These are phyloP conservation scores for Neolentinus lepideus DNA, from an alignment of 1,284 basidiomycete species.

Conservation along the genomic window DNA sequence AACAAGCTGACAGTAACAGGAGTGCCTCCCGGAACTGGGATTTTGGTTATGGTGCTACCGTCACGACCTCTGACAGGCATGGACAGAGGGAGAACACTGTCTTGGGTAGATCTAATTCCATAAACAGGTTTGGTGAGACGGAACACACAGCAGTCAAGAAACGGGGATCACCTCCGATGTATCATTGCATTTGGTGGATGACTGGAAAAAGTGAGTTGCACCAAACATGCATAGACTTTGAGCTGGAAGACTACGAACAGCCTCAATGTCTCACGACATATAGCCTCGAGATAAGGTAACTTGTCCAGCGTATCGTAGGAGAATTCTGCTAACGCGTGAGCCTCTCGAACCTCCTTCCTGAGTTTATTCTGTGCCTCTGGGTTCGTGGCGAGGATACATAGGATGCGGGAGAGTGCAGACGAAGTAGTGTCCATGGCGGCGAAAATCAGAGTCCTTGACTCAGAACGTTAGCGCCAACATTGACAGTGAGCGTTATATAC, in stretches of 20 bases:
- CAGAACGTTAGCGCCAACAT: neutral
- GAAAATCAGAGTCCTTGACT: slow-evolving; percentile 12
- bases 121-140: neutral
- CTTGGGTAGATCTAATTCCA: neutral
- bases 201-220: neutral
- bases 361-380: slow-evolving; percentile 13
- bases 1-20: neutral
- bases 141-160: neutral
- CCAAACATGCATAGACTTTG: neutral
- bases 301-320: slow-evolving; percentile 11
- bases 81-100: neutral
- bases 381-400: slow-evolving; percentile 13
- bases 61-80: neutral
- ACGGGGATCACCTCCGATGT: slow-evolving; percentile 10
- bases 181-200: slow-evolving; percentile 3
- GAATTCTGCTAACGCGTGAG: slow-evolving; percentile 8
- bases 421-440: slow-evolving; percentile 17
- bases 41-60: neutral
- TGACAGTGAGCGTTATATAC: no score
- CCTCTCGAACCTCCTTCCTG: slow-evolving; percentile 13
- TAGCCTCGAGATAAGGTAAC: slow-evolving; percentile 16
- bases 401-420: slow-evolving; percentile 11
- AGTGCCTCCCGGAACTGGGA: neutral
- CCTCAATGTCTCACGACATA: slow-evolving; percentile 15
- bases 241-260: neutral